Evolutionary conservation across 305 asterid species (phyloP).

Genomic region (Ajuga reptans): DNA sequence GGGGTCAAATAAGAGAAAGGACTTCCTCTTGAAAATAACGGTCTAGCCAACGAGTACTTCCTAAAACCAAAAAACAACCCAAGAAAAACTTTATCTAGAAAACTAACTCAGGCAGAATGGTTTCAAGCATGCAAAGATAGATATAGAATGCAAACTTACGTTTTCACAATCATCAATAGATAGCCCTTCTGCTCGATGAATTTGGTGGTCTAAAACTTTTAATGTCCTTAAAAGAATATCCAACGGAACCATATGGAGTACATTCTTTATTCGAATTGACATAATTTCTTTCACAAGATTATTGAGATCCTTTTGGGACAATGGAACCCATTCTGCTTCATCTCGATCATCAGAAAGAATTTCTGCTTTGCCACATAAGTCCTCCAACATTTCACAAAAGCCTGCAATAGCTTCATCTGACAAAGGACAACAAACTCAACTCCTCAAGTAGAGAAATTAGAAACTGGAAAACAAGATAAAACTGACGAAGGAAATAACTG

Average conservation of each 20-base stretch:
- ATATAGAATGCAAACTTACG: constrained; percentile 45
- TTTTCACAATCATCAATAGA: constrained; percentile 71
- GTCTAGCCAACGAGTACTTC: constrained; percentile 7
- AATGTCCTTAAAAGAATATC: constrained; percentile 66
- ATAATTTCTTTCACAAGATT: constrained; percentile 65
- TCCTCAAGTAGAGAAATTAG: constrained; percentile 11
- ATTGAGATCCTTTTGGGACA: constrained; percentile 66
- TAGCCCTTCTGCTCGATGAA: constrained; percentile 94
- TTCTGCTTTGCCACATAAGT: constrained; percentile 68
- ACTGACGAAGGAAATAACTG: background rate
- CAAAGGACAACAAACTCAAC: constrained; percentile 26
- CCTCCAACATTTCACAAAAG: constrained; percentile 72
- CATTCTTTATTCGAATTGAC: constrained; percentile 61
- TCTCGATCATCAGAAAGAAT: constrained; percentile 66
- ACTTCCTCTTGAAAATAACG: constrained; percentile 1
- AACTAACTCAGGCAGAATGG: background rate
- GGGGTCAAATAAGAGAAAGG: background rate
- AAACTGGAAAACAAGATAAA: background rate
- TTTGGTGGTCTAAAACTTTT: constrained; percentile 80
- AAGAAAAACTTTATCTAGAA: constrained; percentile 7
- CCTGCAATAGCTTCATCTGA: constrained; percentile 61
- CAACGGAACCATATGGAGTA: constrained; percentile 65
- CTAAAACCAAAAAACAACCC: constrained; percentile 20
- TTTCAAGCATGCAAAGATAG: constrained; percentile 23
- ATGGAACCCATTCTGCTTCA: constrained; percentile 74